These are phyloP conservation scores for Knoxdaviesia capensis DNA, from an alignment of 2,329 filamentous ascomycete species.

Conservation along the genomic window DNA sequence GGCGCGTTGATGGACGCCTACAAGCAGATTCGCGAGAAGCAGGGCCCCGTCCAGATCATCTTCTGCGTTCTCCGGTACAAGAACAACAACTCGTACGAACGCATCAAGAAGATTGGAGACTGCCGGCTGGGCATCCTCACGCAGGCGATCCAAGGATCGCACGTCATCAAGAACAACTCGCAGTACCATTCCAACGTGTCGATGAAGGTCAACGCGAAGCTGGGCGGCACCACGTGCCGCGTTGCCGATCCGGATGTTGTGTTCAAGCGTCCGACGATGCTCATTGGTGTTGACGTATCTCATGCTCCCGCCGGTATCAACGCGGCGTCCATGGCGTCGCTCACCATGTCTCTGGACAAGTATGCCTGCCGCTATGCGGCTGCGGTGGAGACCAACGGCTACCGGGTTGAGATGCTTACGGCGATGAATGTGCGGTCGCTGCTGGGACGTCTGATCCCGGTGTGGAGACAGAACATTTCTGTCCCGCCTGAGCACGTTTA, in stretches of 20 bases:
- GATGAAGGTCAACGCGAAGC: slow-evolving; percentile 95
- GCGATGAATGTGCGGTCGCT: slow-evolving; percentile 44
- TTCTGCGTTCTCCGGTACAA: slow-evolving; percentile 59
- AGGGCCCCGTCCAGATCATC: slow-evolving; percentile 49
- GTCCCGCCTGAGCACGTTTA: slow-evolving; percentile 50
- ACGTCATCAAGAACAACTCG: slow-evolving; percentile 47
- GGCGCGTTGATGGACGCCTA: slow-evolving; percentile 20
- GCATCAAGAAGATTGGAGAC: slow-evolving; percentile 78
- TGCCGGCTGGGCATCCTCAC: slow-evolving; percentile 68
- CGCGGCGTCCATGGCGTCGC: slow-evolving; percentile 61
- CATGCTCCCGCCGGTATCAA: slow-evolving; percentile 52
- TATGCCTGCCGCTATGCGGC: slow-evolving; percentile 59
- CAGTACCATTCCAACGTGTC: slow-evolving; percentile 89
- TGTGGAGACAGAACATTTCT: slow-evolving; percentile 39
- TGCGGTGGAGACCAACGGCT: slow-evolving; percentile 64
- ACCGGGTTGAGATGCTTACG: slow-evolving; percentile 59
- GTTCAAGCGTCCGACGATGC: slow-evolving; percentile 40
- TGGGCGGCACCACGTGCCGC: slow-evolving; percentile 59
- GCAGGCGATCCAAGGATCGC: slow-evolving; percentile 55
- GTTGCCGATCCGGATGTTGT: slow-evolving; percentile 10
- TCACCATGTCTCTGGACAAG: slow-evolving; percentile 63
- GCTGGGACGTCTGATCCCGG: slow-evolving; percentile 39
- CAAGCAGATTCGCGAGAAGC: slow-evolving; percentile 26
- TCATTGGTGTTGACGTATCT: slow-evolving; percentile 82
- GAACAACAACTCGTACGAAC: slow-evolving; percentile 53